phyloP scores from a whole-genome alignment of 2,329 filamentous ascomycete species.

The Huntiella moniliformis region DNA sequence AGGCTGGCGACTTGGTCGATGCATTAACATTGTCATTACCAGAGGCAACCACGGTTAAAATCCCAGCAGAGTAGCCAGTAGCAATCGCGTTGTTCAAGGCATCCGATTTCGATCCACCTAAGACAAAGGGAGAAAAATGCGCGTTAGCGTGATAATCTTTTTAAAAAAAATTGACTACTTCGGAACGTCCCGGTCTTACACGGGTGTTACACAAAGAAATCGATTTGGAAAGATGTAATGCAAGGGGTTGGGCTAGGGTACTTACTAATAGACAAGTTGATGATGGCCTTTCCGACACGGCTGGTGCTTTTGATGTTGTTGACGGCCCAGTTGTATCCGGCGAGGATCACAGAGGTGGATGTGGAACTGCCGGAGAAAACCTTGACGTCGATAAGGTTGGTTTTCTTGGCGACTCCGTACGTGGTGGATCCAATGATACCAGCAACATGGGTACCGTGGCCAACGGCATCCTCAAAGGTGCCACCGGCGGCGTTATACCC shows the following conservation, averaged over 20 bases:
- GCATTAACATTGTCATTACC: conserved; percentile 14
- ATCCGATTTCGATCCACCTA: conserved; percentile 22
- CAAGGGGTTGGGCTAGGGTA: neutral
- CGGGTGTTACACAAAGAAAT: conserved; percentile 11
- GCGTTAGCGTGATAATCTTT: neutral
- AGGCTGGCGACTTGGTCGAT: conserved; percentile 13
- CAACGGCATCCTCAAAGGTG: conserved; percentile 17
- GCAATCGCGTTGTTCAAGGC: conserved; percentile 32
- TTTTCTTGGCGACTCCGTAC: conserved; percentile 22
- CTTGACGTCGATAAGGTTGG: conserved; percentile 27
- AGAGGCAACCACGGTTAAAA: conserved; percentile 22
- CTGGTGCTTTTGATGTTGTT: conserved; percentile 17
- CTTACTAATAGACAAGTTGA: conserved; percentile 25
- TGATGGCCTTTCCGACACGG: conserved; percentile 19
- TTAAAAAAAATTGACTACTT: too few species aligned
- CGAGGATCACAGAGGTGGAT: conserved; percentile 18
- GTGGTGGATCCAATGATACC: conserved; percentile 5
- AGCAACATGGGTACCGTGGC: conserved; percentile 25
- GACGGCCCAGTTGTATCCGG: conserved; percentile 20
- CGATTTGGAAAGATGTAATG: conserved; percentile 12
- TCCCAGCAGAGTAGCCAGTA: conserved; percentile 21
- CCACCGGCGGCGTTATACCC: conserved; percentile 15
- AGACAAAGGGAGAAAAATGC: neutral
- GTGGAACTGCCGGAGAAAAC: conserved; percentile 20
- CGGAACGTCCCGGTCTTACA: too few species aligned